A percentile compares a stretch with the other conserved stretches of the same genome.
phyloP scores from a whole-genome alignment of 192 early-diverging fungal species.

The Umbelopsis ramanniana region DNA sequence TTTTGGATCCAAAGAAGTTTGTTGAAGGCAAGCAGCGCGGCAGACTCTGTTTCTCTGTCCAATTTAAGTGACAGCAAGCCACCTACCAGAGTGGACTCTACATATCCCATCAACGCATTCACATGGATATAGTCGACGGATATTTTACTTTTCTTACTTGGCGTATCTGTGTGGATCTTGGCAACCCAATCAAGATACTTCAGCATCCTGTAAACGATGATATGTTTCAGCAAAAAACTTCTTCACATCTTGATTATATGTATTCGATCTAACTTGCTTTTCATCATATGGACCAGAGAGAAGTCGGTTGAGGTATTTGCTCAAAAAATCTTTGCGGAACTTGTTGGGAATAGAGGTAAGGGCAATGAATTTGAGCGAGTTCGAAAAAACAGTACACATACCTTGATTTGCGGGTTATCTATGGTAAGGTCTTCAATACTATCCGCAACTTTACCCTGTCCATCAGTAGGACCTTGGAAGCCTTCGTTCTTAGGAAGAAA shows the following conservation, averaged over 20 bases:
- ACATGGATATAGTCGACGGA: conserved; percentile 85
- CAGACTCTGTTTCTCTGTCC: conserved; percentile 58
- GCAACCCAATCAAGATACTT: conserved; percentile 84
- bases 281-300: conserved; percentile 53
- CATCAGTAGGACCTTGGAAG: conserved; percentile 38
- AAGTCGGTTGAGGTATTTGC: conserved; percentile 73
- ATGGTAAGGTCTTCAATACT: conserved; percentile 53
- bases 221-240: no score
- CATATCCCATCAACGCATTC: conserved; percentile 76
- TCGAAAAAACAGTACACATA: not conserved
- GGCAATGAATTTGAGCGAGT: no score
- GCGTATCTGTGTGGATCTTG: conserved; percentile 77
- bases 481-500: conserved; percentile 74
- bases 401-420: conserved; percentile 70
- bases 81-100: conserved; percentile 59
- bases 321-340: conserved; percentile 79
- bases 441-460: conserved; percentile 27
- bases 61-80: conserved; percentile 55
- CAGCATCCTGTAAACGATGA: conserved; percentile 42
- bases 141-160: conserved; percentile 73
- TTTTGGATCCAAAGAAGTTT: conserved; percentile 89
- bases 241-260: not conserved
- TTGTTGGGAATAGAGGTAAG: not conserved
- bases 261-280: not conserved
- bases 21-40: conserved; percentile 69